Evolutionary conservation across 2,329 filamentous ascomycete species (phyloP).

Genomic region (Aspergillus persii): DNA sequence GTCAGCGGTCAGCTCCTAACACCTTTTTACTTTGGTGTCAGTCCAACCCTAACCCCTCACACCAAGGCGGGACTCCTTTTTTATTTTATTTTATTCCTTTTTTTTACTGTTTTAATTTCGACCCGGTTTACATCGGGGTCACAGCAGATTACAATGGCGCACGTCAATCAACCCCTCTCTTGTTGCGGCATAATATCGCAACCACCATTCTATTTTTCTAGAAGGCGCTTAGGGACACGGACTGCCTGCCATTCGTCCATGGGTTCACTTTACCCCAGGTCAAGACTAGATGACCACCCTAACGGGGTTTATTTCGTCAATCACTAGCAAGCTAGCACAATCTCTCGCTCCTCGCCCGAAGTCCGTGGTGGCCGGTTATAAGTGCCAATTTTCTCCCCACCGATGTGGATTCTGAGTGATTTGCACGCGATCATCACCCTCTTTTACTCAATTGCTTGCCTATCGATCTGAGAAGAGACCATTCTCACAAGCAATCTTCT

Average conservation of each 20-base stretch:
- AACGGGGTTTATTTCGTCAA: conserved; percentile 17
- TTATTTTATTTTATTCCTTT: background rate
- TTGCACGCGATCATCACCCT: conserved; percentile 7
- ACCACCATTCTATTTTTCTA: conserved; percentile 19
- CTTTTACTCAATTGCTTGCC: background rate
- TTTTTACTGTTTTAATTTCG: background rate
- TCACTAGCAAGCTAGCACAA: conserved; percentile 13
- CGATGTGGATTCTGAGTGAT: conserved; percentile 6
- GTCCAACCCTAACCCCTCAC: conserved; percentile 12
- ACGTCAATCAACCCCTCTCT: conserved; percentile 19
- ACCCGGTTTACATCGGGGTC: conserved; percentile 18
- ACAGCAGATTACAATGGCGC: conserved; percentile 11
- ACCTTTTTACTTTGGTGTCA: conserved; percentile 13
- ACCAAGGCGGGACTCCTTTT: conserved; percentile 9
- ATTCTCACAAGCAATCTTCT: background rate
- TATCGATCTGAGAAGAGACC: conserved; percentile 1
- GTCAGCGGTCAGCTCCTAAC: conserved; percentile 6
- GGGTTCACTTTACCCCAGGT: conserved; percentile 30
- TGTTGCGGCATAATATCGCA: conserved; percentile 9
- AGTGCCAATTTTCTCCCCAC: conserved; percentile 12
- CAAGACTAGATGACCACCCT: conserved; percentile 12
- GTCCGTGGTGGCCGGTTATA: conserved; percentile 14
- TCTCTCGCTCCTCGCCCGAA: conserved; percentile 7
- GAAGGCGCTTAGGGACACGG: conserved; percentile 17
- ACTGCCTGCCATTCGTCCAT: conserved; percentile 12